Evolutionary conservation across 768 basidiomycete species (phyloP), one percentile per base, ranked within the genome.

Genomic region (Pulveroboletus sp.): DNA sequence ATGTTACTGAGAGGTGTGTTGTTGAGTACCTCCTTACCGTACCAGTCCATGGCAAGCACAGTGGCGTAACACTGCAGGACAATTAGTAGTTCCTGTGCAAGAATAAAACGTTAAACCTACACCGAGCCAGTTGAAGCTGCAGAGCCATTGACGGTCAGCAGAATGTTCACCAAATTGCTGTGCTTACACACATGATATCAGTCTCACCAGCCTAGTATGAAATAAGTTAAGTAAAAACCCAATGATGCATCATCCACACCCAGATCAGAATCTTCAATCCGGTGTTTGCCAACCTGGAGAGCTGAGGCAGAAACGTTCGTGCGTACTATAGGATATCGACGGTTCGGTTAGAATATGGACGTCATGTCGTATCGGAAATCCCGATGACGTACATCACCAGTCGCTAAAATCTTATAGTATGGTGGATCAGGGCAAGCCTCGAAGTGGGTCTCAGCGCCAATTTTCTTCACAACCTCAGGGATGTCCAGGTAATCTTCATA

Each of bases 371-470:
- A n/a, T n/a, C 20, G 20, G 5, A 19, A 10, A 11, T 13, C 11
- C 5, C 39, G n/a, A 37, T 0, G 35, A 55, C 76, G 46, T 47
- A 81, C 80, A 64, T 85, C 84, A 20, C 82, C 84, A 0, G 83
- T 84, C 34, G 49, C 67, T 3, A 31, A 50, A 56, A 85, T 80
- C 17, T 73, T 50, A 7, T 61, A 50, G 37, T 67, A 74, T 0
- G 77, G 73, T 0, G 75, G 57, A 49, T 74, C 45, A 0, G 79
- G 53, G 43, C 84, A 86, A 52, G 80, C 76, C 8, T 54, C 40
- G 56, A 82, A 85, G 1, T 50, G 57, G 20, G 59, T 55, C 50
- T 79, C 67, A 0, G 83, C 83, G 6, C 84, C 84, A 35, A 85
- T 85, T 45, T 57, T 61, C 17, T 56, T 60, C 60, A 69, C 53